A percentile compares a stretch with the other conserved stretches of the same genome.
Conservation (phyloP, 345 rosid species). For the Hypericum perforatum region DNA sequence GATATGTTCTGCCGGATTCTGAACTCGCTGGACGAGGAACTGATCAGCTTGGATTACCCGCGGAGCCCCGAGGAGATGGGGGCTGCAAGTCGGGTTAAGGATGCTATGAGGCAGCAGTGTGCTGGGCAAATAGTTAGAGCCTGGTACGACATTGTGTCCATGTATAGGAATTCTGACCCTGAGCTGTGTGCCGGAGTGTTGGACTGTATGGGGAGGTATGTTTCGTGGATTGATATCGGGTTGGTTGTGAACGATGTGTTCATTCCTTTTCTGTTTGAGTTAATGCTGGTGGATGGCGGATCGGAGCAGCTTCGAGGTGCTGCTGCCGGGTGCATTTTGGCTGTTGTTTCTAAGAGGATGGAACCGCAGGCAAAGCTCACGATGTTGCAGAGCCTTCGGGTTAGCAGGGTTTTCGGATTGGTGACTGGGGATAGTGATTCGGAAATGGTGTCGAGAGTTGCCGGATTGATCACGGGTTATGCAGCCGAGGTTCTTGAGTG, state of each 20-base stretch:
- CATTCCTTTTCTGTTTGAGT: constrained; percentile 65
- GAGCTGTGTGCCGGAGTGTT: constrained; percentile 60
- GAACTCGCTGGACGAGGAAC: constrained; percentile 81
- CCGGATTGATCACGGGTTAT: constrained; percentile 69
- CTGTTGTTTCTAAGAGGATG: constrained; percentile 87
- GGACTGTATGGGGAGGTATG: constrained; percentile 71
- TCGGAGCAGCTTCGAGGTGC: constrained; percentile 70
- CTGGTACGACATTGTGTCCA: constrained; percentile 68
- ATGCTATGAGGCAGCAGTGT: constrained; percentile 94
- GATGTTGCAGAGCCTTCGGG: constrained; percentile 61
- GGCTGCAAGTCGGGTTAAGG: constrained; percentile 71
- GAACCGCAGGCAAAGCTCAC: constrained; percentile 58
- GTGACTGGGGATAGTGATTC: constrained; percentile 50
- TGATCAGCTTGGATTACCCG: constrained; percentile 85
- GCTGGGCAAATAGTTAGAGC: constrained; percentile 76
- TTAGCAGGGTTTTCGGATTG: constrained; percentile 58
- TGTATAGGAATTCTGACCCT: constrained; percentile 56
- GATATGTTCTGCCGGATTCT: constrained; percentile 91
- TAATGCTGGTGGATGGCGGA: constrained; percentile 50
- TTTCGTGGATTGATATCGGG: constrained; percentile 89
- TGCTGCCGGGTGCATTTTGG: constrained; percentile 73
- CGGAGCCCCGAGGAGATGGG: constrained; percentile 50
- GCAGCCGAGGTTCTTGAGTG: constrained; percentile 82
- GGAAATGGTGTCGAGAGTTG: constrained; percentile 49
- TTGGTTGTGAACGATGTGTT: constrained; percentile 69